Evolutionary conservation across 306 rosid genomes (phyloP).

Genomic region (Carpinus viminea): DNA sequence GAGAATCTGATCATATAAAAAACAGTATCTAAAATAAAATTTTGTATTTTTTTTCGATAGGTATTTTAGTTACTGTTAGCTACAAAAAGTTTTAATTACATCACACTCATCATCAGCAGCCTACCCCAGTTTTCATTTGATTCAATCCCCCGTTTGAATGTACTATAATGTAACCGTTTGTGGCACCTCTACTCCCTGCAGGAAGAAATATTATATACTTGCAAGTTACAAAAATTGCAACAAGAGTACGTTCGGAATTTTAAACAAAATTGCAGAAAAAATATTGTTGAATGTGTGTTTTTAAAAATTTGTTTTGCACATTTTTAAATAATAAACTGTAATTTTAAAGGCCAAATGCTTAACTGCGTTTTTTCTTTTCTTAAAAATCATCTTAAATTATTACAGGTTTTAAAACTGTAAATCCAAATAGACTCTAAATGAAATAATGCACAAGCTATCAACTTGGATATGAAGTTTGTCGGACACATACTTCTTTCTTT

Average conservation of each 20-base stretch:
- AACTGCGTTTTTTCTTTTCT: no score
- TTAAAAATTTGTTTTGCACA: no score
- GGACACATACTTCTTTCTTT: slow-evolving; percentile 40
- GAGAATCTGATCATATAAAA: no score
- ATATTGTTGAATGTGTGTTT: neutral
- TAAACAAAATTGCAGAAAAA: neutral
- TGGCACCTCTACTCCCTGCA: slow-evolving; percentile 33
- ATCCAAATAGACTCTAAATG: no score
- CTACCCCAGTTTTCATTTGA: slow-evolving; percentile 77
- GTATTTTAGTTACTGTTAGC: no score
- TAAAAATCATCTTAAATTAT: no score
- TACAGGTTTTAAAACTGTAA: no score
- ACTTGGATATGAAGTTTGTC: neutral
- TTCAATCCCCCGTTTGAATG: slow-evolving; percentile 75
- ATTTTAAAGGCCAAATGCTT: no score
- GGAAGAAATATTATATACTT: slow-evolving; percentile 16
- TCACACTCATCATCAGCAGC: neutral
- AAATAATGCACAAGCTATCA: no score
- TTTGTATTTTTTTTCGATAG: no score
- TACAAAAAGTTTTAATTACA: neutral
- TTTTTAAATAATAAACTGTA: no score
- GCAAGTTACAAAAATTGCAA: slow-evolving; percentile 17
- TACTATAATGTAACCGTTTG: slow-evolving; percentile 59
- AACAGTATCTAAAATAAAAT: no score
- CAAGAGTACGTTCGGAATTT: neutral